phyloP scores from a whole-genome alignment of 352 stramenopile species.

The Phytophthora sp. region DNA sequence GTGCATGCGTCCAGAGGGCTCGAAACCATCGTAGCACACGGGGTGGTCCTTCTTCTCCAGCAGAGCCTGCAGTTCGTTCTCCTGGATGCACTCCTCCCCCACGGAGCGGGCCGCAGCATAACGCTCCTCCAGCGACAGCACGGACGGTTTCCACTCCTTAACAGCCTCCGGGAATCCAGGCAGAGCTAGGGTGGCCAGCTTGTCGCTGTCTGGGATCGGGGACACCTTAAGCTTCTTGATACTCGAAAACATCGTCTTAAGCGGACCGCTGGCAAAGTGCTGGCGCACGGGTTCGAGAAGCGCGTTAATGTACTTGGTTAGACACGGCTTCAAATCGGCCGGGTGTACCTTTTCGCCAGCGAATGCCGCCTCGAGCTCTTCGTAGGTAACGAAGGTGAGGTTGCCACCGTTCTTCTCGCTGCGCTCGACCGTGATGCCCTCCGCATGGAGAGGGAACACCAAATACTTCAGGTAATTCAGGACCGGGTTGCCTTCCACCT shows the following conservation, averaged over 20 bases:
- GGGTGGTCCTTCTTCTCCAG: constrained; percentile 91
- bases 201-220: constrained; percentile 65
- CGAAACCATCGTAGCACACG: constrained; percentile 98
- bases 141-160: constrained; percentile 76
- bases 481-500: constrained; percentile 93
- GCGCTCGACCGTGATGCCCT: constrained; percentile 77
- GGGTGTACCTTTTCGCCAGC: constrained; percentile 93
- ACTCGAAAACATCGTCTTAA: constrained; percentile 96
- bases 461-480: constrained; percentile 97
- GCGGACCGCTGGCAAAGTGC: constrained; percentile 94
- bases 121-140: constrained; percentile 81
- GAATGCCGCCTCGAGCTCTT: constrained; percentile 94
- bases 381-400: constrained; percentile 90
- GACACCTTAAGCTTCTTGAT: constrained; percentile 91
- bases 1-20: constrained; percentile 99
- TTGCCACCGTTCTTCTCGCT: constrained; percentile 88
- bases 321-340: constrained; percentile 95
- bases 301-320: constrained; percentile 93
- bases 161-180: constrained; percentile 68
- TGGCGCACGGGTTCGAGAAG: constrained; percentile 96
- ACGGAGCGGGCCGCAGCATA: constrained; percentile 86
- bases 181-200: constrained; percentile 69
- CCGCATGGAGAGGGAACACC: constrained; percentile 88
- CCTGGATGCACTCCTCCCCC: constrained; percentile 94
- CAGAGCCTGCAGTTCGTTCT: constrained; percentile 83